phyloP scores from a whole-genome alignment of 441 rosid genomes.

The Omphalea diandra region DNA sequence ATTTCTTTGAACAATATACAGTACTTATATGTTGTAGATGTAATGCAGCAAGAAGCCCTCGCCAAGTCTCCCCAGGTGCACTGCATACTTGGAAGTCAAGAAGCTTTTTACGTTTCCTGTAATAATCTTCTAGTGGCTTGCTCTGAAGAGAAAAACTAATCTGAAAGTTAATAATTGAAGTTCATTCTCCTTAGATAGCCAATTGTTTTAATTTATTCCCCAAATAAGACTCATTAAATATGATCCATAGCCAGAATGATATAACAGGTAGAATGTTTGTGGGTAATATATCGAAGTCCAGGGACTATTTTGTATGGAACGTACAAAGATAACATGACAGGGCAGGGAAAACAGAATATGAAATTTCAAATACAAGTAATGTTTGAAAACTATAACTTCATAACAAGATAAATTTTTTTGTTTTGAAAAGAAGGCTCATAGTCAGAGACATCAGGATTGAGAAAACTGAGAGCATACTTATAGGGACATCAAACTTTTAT shows the following conservation, averaged over 20 bases:
- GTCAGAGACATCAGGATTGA: not conserved
- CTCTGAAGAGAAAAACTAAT: conserved; percentile 29
- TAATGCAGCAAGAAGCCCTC: conserved; percentile 44
- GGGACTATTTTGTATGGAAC: not conserved
- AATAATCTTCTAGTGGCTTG: conserved; percentile 51
- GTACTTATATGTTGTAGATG: conserved; percentile 37
- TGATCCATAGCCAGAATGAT: not conserved
- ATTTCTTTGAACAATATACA: conserved; percentile 20
- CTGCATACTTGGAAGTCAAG: conserved; percentile 43
- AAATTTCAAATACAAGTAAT: not conserved
- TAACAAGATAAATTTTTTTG: not conserved
- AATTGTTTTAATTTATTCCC: not conserved
- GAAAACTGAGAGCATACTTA: not conserved
- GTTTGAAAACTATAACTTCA: not conserved
- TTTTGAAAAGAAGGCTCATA: not conserved
- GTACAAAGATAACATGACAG: not conserved
- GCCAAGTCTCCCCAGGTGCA: conserved; percentile 47
- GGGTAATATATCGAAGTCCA: not conserved
- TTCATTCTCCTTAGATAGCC: not conserved
- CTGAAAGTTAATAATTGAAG: not conserved
- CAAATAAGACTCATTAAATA: not conserved
- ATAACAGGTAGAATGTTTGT: not conserved
- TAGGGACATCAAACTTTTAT: not conserved
- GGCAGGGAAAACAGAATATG: not conserved
- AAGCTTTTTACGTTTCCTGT: conserved; percentile 44